Evolutionary conservation across 495 filamentous ascomycete genomes (phyloP).

Genomic region (Penicillium crystallinum): DNA sequence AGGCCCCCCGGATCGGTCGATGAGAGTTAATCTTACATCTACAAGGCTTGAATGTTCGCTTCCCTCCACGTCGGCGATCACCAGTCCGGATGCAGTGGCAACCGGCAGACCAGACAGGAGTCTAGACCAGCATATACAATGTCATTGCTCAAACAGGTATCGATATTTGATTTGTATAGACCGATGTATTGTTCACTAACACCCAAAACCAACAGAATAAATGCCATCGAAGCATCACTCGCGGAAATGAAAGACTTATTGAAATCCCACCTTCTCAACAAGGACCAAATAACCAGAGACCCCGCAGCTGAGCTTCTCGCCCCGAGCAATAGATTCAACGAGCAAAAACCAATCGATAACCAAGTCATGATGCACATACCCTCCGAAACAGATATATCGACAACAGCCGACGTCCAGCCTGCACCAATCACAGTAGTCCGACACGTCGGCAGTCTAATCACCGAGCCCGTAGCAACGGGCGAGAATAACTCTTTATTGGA

Average conservation of each 20-base stretch:
- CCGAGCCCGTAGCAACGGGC: conserved; percentile 1
- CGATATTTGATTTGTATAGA: neutral
- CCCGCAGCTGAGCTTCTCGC: neutral
- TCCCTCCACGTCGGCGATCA: conserved; percentile 1
- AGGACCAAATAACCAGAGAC: neutral
- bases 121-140: neutral
- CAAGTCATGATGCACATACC: neutral
- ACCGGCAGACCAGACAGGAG: neutral
- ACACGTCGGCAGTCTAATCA: conserved; percentile 6
- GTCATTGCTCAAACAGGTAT: conserved; percentile 3
- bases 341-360: neutral
- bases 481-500: conserved; percentile 1
- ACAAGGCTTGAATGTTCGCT: conserved; percentile 4
- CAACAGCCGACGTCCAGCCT: conserved; percentile 1
- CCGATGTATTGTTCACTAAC: neutral
- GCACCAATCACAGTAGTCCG: conserved; percentile 7
- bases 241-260: conserved; percentile 3
- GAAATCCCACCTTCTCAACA: neutral
- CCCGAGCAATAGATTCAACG: neutral
- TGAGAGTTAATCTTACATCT: neutral
- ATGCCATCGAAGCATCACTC: neutral
- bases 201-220: neutral
- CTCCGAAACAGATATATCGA: neutral
- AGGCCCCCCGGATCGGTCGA: neutral
- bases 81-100: neutral